phyloP scores from a whole-genome alignment of 768 basidiomycete species.

The Amanita molliuscula region DNA sequence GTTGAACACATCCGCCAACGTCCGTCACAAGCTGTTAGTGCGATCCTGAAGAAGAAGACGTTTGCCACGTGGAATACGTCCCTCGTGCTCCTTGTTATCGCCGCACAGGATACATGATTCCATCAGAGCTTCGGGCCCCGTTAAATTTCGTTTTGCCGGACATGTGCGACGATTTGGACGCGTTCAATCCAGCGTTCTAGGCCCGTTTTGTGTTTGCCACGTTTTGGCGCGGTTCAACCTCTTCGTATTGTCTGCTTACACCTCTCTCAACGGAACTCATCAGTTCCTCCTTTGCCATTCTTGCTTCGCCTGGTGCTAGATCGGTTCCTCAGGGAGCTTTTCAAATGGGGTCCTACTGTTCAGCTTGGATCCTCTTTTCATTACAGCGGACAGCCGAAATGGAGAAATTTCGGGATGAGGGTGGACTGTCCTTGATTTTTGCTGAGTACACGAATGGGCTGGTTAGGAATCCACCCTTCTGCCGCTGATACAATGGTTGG shows the following conservation, averaged over 20 bases:
- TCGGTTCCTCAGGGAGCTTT: slow-evolving; percentile 74
- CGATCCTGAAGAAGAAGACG: too few relatives aligned
- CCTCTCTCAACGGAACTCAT: slow-evolving; percentile 60
- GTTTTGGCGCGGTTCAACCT: slow-evolving; percentile 36
- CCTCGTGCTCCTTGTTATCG: too few relatives aligned
- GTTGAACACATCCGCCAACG: too few relatives aligned
- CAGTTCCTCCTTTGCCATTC: slow-evolving; percentile 79
- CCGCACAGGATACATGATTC: too few relatives aligned
- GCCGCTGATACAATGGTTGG: slow-evolving; percentile 89
- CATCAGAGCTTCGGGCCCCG: slow-evolving; percentile 89
- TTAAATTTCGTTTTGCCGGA: slow-evolving; percentile 95
- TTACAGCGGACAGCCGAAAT: slow-evolving; percentile 75
- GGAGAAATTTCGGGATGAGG: slow-evolving; percentile 68
- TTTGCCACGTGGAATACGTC: too few relatives aligned
- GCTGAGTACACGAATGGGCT: slow-evolving; percentile 71
- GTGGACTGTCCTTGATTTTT: slow-evolving; percentile 70
- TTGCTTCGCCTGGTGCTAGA: slow-evolving; percentile 87
- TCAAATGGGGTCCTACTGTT: slow-evolving; percentile 67
- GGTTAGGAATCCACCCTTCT: slow-evolving; percentile 69
- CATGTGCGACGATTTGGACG: slow-evolving; percentile 81
- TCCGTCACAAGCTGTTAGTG: too few relatives aligned
- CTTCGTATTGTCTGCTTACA: slow-evolving; percentile 45
- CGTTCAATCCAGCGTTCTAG: slow-evolving; percentile 48
- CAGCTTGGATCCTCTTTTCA: slow-evolving; percentile 75
- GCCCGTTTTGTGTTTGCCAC: background rate